A percentile compares a stretch with the other conserved stretches of the same genome.
phyloP scores from a whole-genome alignment of 495 filamentous ascomycete genomes.

The Penicillium dipodomyicola region DNA sequence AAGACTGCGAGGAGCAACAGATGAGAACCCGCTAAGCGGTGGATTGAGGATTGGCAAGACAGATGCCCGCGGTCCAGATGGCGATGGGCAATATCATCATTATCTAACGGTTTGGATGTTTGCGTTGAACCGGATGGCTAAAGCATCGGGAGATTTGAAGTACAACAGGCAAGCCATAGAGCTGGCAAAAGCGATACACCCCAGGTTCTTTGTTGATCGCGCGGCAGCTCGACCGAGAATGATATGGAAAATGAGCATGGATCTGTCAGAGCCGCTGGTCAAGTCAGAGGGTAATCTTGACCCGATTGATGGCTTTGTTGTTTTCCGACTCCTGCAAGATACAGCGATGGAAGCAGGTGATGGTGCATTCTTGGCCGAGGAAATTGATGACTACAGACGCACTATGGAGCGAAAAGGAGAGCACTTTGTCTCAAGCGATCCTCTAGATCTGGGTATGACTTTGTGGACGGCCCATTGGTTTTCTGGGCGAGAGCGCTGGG shows the following conservation, averaged over 20 bases:
- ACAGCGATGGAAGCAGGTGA: slow-evolving; percentile 33
- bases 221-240: slow-evolving; percentile 41
- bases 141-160: slow-evolving; percentile 47
- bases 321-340: slow-evolving; percentile 54
- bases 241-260: slow-evolving; percentile 62
- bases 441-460: slow-evolving; percentile 64
- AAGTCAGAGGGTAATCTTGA: slow-evolving; percentile 59
- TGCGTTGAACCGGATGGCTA: slow-evolving; percentile 57
- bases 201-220: slow-evolving; percentile 50
- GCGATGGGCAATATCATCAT: slow-evolving; percentile 67
- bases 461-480: slow-evolving; percentile 64
- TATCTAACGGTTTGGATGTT: slow-evolving; percentile 73
- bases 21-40: slow-evolving; percentile 54
- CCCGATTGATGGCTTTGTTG: slow-evolving; percentile 58
- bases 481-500: slow-evolving; percentile 52
- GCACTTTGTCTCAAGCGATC: slow-evolving; percentile 51
- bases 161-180: slow-evolving; percentile 57
- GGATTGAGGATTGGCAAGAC: slow-evolving; percentile 64
- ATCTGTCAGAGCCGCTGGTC: slow-evolving; percentile 52
- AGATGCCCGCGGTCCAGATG: slow-evolving; percentile 50
- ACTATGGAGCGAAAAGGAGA: slow-evolving; percentile 53
- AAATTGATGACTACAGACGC: slow-evolving; percentile 58
- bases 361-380: slow-evolving; percentile 39
- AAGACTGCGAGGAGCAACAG: slow-evolving; percentile 53
- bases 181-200: slow-evolving; percentile 59